A percentile compares a stretch with the other conserved stretches of the same genome.
phyloP scores from a whole-genome alignment of 2,329 filamentous ascomycete genomes.

The Phoma sp. region DNA sequence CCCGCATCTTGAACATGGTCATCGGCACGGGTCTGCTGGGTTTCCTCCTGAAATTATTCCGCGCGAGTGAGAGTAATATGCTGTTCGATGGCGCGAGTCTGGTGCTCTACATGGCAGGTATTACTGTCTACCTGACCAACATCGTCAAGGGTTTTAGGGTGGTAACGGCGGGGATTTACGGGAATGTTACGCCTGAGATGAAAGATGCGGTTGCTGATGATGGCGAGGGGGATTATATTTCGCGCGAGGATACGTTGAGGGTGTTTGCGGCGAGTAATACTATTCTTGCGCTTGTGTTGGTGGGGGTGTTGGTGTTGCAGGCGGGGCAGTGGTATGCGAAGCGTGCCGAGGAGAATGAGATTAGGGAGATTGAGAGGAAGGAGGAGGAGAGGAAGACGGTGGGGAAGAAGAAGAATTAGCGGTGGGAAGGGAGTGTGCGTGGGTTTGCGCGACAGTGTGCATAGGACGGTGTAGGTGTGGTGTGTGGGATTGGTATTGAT shows the following conservation, averaged over 20 bases:
- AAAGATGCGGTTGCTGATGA: constrained; percentile 35
- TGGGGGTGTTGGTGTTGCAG: constrained; percentile 91
- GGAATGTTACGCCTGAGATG: constrained; percentile 49
- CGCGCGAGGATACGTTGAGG: constrained; percentile 86
- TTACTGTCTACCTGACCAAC: constrained; percentile 93
- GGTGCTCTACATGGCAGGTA: constrained; percentile 80
- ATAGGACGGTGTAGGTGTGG: too few species aligned
- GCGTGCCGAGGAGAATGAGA: constrained; percentile 86
- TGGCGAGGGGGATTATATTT: constrained; percentile 70
- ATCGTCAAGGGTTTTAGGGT: constrained; percentile 93
- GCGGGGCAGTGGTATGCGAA: constrained; percentile 99
- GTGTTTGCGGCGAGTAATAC: constrained; percentile 95
- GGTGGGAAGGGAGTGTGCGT: neutral
- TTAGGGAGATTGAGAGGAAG: constrained; percentile 66
- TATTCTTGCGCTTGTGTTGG: constrained; percentile 88
- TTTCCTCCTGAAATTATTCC: constrained; percentile 94
- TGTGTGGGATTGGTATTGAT: neutral
- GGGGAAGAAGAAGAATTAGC: constrained; percentile 46
- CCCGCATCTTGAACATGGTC: constrained; percentile 91
- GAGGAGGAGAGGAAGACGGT: constrained; percentile 41
- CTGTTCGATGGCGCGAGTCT: constrained; percentile 84
- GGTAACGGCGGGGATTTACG: constrained; percentile 76
- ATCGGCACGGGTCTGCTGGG: constrained; percentile 86
- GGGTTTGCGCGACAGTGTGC: neutral
- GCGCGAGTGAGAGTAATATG: constrained; percentile 90